These are phyloP conservation scores for Nicotiana noctiflora DNA, from an alignment of 257 asterid species.

Conservation along the genomic window DNA sequence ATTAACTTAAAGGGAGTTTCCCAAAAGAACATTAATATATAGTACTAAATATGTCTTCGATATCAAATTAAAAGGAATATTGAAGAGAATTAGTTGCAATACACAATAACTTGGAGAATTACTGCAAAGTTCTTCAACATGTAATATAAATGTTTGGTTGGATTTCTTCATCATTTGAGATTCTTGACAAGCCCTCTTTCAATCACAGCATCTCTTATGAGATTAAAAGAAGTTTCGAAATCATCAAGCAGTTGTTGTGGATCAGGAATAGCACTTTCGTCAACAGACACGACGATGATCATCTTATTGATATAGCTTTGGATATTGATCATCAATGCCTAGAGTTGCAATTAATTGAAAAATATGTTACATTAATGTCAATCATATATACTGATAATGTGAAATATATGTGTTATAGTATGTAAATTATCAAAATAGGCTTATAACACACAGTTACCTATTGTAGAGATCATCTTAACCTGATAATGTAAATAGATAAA, in stretches of 20 bases:
- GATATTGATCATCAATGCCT: constrained; percentile 34
- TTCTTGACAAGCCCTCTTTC: not conserved
- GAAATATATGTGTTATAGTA: too few relatives aligned
- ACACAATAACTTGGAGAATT: not conserved
- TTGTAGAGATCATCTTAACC: too few relatives aligned
- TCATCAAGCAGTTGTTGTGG: constrained; percentile 32
- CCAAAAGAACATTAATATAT: not conserved
- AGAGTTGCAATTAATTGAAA: not conserved
- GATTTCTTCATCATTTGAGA: not conserved
- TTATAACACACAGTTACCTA: not conserved
- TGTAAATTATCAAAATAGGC: not conserved
- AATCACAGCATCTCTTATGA: constrained; percentile 22
- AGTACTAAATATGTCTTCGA: not conserved
- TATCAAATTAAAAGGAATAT: not conserved
- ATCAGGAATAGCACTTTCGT: constrained; percentile 32
- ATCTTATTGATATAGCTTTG: constrained; percentile 30
- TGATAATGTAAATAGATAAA: not conserved
- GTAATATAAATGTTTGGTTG: not conserved
- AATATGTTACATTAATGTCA: too few relatives aligned
- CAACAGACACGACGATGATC: constrained; percentile 33
- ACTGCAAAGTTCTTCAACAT: not conserved
- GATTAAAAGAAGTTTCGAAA: constrained; percentile 24
- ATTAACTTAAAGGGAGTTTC: not conserved
- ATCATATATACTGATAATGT: too few relatives aligned
- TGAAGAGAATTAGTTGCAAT: not conserved